Base-by-base conservation (phyloP, 2,329 filamentous ascomycete species). In the Byssochlamys sp. region DNA sequence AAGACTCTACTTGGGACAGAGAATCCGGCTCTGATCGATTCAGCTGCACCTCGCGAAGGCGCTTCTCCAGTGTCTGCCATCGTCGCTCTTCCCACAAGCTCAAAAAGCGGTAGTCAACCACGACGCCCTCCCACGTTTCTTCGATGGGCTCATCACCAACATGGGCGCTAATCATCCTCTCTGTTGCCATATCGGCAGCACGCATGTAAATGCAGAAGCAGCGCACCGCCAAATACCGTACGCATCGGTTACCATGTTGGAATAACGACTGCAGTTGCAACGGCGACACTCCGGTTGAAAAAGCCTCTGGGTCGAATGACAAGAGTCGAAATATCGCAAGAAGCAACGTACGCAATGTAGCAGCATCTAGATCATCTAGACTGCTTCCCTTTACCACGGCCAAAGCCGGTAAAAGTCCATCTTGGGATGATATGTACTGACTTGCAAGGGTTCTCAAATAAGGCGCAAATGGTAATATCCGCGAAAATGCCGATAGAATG, bases 221-320 rank as follows among this genome's bases (percentile, higher is more conserved):
- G 61, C 90, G 84, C 57, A 95, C 81, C 12, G 91, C 87, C 60
- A 97, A 79, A 72, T 91, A 96, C 73, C 88, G 84, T 54, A 95
- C 82, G 14, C 82, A 75, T 58, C 74, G 76, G 63, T 81, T 79
- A 52, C 71, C 56, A 65, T 84, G 80, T 51, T 78, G 76, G 64
- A 96, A 87, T 11, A 95, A 77, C 29, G 74, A 73, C 73, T 91
- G 85, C 50, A 96, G 78, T 61, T 83, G 81, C 52, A 84, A 80
- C 0, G 87, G 84, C 35, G 83, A 83, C 33, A 91, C 80, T 65
- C 84, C 77, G 58, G 75, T 76, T 9, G 82, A 81, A 67, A 91
- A 96, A 3, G 80, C 81, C 50, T 81, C 78, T 63, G 82, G 80
- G 69, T 96, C 86, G 67, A 89, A 89, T 66, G 84, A 88, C 60